Percentiles rank a stretch among this genome's conserved stretches.
Conservation (phyloP, 164 flowering plant species). For the Magnolia officinalis region DNA sequence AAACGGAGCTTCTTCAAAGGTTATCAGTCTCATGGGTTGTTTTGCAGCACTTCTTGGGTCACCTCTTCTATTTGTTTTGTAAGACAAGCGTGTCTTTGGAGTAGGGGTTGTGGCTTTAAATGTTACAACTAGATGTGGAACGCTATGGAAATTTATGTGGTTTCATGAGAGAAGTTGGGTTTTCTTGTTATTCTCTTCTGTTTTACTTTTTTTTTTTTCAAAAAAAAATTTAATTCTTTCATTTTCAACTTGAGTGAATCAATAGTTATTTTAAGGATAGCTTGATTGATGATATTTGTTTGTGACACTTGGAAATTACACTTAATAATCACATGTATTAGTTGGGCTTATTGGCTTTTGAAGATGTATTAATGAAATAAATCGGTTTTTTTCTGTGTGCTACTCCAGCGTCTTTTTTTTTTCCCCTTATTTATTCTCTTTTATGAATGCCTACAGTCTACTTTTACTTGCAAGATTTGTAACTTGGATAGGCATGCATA, state of each 20-base stretch:
- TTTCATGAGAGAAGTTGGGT: background rate
- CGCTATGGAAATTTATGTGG: background rate
- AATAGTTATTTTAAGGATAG: background rate
- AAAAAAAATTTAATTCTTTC: background rate
- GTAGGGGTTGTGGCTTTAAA: background rate
- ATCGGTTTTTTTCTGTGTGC: too few species aligned
- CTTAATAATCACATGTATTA: background rate
- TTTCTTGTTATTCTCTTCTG: background rate
- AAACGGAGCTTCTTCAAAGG: background rate
- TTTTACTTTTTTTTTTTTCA: background rate
- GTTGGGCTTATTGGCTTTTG: too few species aligned
- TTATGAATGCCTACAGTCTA: too few species aligned
- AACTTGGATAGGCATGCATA: too few species aligned
- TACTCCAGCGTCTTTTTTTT: too few species aligned
- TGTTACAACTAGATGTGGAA: background rate
- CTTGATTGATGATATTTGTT: background rate
- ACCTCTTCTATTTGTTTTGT: background rate
- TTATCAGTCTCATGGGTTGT: background rate
- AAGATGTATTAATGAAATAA: too few species aligned
- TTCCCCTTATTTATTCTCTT: too few species aligned
- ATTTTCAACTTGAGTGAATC: background rate
- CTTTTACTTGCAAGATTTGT: too few species aligned
- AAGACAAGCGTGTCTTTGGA: background rate
- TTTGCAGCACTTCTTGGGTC: slow-evolving; percentile 3
- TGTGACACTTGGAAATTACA: background rate